These are phyloP conservation scores for Lagerstroemia speciosa DNA, from an alignment of 345 rosid species.

Conservation along the genomic window DNA sequence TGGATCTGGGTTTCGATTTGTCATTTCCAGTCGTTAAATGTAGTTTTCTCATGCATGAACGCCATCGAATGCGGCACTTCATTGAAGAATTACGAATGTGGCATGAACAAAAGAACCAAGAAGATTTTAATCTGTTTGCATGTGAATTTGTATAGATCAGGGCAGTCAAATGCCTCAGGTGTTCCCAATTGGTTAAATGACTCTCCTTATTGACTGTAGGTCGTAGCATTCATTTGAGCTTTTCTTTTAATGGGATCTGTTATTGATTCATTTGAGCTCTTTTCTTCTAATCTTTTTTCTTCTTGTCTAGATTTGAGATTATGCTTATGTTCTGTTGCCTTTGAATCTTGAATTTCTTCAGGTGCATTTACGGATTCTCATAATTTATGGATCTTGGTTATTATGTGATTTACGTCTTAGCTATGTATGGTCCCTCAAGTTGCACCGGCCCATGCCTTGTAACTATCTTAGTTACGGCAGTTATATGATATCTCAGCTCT, in stretches of 20 bases:
- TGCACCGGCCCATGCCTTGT: background rate
- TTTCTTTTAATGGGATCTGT: slow-evolving; percentile 44
- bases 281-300: slow-evolving; percentile 17
- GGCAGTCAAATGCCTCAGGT: background rate
- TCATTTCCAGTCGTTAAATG: background rate
- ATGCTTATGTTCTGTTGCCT: background rate
- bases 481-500: background rate
- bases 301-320: background rate
- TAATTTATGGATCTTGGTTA: background rate
- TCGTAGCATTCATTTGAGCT: slow-evolving; percentile 3
- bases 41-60: background rate
- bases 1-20: background rate
- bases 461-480: background rate
- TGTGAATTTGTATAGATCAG: background rate
- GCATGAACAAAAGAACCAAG: background rate
- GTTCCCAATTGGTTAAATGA: background rate
- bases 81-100: background rate
- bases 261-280: slow-evolving; percentile 8
- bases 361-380: background rate
- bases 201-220: background rate
- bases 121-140: background rate
- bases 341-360: background rate
- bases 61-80: background rate
- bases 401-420: background rate
- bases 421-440: background rate